Percentiles rank a stretch among this genome's conserved stretches.
Conservation (phyloP, 495 filamentous ascomycete species). For the Podospora fimiseda region DNA sequence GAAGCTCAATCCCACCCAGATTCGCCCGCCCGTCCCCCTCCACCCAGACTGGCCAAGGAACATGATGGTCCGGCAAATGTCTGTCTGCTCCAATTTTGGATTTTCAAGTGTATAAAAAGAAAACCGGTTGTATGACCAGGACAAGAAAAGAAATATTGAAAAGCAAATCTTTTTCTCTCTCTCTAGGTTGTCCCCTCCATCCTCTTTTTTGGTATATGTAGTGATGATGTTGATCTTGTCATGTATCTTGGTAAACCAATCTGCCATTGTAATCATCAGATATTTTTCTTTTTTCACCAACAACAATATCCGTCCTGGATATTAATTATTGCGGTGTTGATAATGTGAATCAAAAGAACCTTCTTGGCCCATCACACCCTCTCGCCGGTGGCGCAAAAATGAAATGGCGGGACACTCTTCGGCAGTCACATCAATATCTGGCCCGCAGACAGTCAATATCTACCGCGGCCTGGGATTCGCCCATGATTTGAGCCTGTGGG, state of each 20-base stretch:
- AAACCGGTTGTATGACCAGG: no score
- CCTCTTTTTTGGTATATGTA: neutral
- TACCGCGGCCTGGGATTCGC: constrained; percentile 2
- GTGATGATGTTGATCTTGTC: no score
- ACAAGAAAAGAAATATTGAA: no score
- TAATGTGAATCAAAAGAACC: neutral
- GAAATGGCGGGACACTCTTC: neutral
- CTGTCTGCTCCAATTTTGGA: neutral
- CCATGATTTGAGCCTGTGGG: constrained; percentile 10
- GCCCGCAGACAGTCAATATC: constrained; percentile 9
- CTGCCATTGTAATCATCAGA: no score
- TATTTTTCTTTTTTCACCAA: no score
- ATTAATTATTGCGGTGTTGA: neutral
- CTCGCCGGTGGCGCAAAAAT: neutral
- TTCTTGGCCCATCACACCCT: neutral
- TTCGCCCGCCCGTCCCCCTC: neutral
- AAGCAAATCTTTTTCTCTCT: no score
- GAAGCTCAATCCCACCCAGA: constrained; percentile 1
- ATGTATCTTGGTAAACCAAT: no score
- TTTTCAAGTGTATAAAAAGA: neutral
- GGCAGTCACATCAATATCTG: constrained; percentile 7
- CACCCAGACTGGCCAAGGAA: constrained; percentile 2
- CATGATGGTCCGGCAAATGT: constrained; percentile 10
- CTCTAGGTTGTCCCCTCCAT: no score
- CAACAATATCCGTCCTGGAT: neutral